Evolutionary conservation across 768 basidiomycete species (phyloP), one percentile per base, ranked within the genome.

Genomic region (Tylopilus cervinicoccineus): DNA sequence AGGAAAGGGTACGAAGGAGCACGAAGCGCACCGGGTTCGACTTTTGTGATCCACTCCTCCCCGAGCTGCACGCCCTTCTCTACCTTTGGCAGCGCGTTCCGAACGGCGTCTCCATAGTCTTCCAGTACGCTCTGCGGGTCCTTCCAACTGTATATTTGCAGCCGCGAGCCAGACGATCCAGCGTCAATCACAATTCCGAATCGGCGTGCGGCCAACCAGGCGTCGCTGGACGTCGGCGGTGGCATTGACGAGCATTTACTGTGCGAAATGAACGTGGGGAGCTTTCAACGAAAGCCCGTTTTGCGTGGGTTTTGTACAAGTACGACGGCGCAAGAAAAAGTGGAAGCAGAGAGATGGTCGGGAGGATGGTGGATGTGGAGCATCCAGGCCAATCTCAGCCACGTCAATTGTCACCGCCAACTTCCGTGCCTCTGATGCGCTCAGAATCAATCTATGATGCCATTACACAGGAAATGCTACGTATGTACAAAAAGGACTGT

Each of bases 101-200:
- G 71, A 7, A 79, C 75, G 16, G 72, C 67, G 20, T 73, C 70
- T 47, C 73, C 73, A 41, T 77, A 73, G 49, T 80, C 74, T 47
- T 79, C 74, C 16, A 77, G 73, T 37, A 83, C 73, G 8, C 75
- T 65, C 48, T 80, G 76, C 19, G 94, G 86, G 65, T 97, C 86
- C 54, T 79, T 79, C 96, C 95, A 99, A 66, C 90, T 93, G 72
- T 99, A 98, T 57, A 98, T 92, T 67, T 97, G 94, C 29, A 97
- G 73, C 45, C 96, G 76, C 5, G 95, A 97, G 24, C 96, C 96
- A 20, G 93, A 97, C 65, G 93, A 96, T 52, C 96, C 96, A 63
- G 96, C 96, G 74, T 99, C 96, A 68, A 99, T 91, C 53, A 98
- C 93, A 51, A 98, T 79, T 51, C 91, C 93, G 69, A 92, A 95